Evolutionary conservation across 2,329 filamentous ascomycete genomes (phyloP).

Genomic region (Stemphylium lycopersici): DNA sequence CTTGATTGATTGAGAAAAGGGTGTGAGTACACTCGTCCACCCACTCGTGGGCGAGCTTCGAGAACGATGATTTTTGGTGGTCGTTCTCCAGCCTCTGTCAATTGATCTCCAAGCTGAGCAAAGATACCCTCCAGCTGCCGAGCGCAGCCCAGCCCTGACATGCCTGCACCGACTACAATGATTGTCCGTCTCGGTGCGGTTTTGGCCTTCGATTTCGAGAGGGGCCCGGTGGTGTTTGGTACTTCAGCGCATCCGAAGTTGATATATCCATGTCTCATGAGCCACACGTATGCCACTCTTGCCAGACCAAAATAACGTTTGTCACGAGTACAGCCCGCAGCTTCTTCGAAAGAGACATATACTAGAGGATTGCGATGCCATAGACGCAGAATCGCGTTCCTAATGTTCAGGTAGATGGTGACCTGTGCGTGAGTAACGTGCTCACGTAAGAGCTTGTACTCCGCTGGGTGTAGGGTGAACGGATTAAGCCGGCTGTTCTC

Average conservation of each 20-base stretch:
- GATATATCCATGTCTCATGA: slow-evolving; percentile 88
- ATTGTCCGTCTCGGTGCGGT: slow-evolving; percentile 70
- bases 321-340: slow-evolving; percentile 87
- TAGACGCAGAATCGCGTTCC: slow-evolving; percentile 88
- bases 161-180: slow-evolving; percentile 89
- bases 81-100: slow-evolving; percentile 68
- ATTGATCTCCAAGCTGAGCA: slow-evolving; percentile 74
- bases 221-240: slow-evolving; percentile 53
- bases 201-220: slow-evolving; percentile 48
- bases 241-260: slow-evolving; percentile 91
- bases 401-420: slow-evolving; percentile 93
- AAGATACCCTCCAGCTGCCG: slow-evolving; percentile 89
- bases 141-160: slow-evolving; percentile 90
- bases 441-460: slow-evolving; percentile 79
- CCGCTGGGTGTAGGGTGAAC: slow-evolving; percentile 82
- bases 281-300: slow-evolving; percentile 89
- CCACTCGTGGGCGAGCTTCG: slow-evolving; percentile 85
- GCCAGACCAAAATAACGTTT: slow-evolving; percentile 87
- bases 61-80: slow-evolving; percentile 78
- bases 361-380: slow-evolving; percentile 89
- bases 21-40: slow-evolving; percentile 91
- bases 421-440: slow-evolving; percentile 88
- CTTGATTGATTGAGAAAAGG: slow-evolving; percentile 66
- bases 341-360: slow-evolving; percentile 81
- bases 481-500: slow-evolving; percentile 89